Conservation (phyloP, 2,329 filamentous ascomycete genomes). For the Colletotrichum lentis region DNA sequence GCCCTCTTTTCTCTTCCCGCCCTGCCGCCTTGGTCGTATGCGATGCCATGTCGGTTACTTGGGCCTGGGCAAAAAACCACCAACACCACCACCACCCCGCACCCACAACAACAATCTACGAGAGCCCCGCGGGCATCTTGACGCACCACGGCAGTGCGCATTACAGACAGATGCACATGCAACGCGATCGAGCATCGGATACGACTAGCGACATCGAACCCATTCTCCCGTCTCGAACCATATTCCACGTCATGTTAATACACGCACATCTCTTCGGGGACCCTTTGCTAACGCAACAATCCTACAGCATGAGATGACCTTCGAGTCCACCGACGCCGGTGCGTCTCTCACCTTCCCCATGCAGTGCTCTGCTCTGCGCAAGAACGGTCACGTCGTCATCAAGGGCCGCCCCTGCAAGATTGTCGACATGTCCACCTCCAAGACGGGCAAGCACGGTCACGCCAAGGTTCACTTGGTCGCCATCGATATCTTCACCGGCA, state of each 20-base stretch:
- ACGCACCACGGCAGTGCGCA: constrained; percentile 35
- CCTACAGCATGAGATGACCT: constrained; percentile 71
- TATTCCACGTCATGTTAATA: background rate
- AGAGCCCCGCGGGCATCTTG: constrained; percentile 38
- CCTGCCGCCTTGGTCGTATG: constrained; percentile 41
- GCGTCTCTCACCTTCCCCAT: constrained; percentile 94
- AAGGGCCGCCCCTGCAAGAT: constrained; percentile 99
- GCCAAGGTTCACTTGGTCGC: constrained; percentile 99
- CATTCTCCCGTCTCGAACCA: background rate
- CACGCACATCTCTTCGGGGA: background rate
- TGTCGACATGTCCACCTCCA: constrained; percentile 99
- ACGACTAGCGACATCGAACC: constrained; percentile 14
- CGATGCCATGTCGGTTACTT: constrained; percentile 40
- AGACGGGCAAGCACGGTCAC: constrained; percentile 99
- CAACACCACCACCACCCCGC: constrained; percentile 56
- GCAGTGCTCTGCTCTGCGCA: constrained; percentile 99
- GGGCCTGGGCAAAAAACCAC: constrained; percentile 44
- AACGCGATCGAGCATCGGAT: constrained; percentile 13
- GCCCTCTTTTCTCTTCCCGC: constrained; percentile 20
- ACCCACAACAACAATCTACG: constrained; percentile 43
- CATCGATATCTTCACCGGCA: constrained; percentile 98
- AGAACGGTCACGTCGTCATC: constrained; percentile 99
- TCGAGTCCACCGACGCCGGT: constrained; percentile 95
- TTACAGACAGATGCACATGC: constrained; percentile 13
- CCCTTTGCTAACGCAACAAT: constrained; percentile 9